Evolutionary conservation across 1,284 basidiomycete genomes (phyloP).

Genomic region (Schizopora paradoxa): DNA sequence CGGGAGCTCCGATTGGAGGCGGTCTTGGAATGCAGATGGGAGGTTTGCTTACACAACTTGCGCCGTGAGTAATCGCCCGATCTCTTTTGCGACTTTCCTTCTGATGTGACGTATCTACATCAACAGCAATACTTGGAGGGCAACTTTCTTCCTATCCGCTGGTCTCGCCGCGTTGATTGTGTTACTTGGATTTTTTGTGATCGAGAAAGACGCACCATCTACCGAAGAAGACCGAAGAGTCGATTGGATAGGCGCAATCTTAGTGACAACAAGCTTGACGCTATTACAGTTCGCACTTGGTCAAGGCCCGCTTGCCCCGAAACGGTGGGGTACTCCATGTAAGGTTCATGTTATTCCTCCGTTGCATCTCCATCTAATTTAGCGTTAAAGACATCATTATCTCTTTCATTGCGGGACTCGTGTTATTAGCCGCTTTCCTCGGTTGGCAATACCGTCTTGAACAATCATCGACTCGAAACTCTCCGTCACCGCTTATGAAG

Average conservation of each 20-base stretch:
- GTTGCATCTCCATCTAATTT: not conserved
- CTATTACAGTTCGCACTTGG: constrained; percentile 53
- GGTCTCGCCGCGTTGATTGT: constrained; percentile 40
- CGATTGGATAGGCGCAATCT: constrained; percentile 49
- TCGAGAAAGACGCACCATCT: constrained; percentile 35
- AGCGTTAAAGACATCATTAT: constrained; percentile 45
- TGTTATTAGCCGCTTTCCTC: constrained; percentile 57
- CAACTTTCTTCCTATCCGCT: constrained; percentile 48
- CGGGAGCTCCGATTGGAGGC: constrained; percentile 47
- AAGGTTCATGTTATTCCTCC: constrained; percentile 26
- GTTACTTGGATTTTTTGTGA: constrained; percentile 36
- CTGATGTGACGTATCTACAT: not conserved
- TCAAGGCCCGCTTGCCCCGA: constrained; percentile 61
- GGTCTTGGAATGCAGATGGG: constrained; percentile 42
- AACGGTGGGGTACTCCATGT: constrained; percentile 76
- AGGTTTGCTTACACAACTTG: constrained; percentile 40
- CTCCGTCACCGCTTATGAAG: constrained; percentile 64
- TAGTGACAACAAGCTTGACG: constrained; percentile 46
- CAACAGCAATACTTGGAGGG: constrained; percentile 44
- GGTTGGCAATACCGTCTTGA: constrained; percentile 66
- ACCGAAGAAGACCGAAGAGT: constrained; percentile 28
- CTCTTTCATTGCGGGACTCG: constrained; percentile 56
- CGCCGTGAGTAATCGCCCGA: constrained; percentile 24
- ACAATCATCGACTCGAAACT: constrained; percentile 30
- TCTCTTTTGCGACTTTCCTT: not conserved